These are phyloP conservation scores for Epichloe uncinata DNA, from an alignment of 2,329 filamentous ascomycete genomes.

Conservation along the genomic window DNA sequence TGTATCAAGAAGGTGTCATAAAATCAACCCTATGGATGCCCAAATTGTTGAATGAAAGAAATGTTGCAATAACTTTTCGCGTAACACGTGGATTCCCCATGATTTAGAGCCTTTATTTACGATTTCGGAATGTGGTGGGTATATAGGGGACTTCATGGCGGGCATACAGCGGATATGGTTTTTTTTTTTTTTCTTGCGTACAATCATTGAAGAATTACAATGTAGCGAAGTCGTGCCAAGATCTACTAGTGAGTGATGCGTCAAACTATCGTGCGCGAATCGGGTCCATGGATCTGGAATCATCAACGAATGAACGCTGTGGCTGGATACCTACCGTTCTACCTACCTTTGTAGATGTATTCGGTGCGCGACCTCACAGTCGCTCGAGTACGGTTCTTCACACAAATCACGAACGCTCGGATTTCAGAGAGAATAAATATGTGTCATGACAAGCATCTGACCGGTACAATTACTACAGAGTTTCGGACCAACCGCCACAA, in stretches of 20 bases:
- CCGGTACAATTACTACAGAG: neutral
- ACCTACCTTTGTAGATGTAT: too few relatives aligned
- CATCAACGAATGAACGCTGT: too few relatives aligned
- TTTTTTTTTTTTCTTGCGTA: neutral
- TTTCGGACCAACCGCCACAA: conserved; percentile 3
- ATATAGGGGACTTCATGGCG: neutral
- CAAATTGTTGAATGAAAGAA: neutral
- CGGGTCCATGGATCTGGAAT: too few relatives aligned
- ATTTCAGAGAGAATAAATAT: too few relatives aligned
- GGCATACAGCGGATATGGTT: conserved; percentile 2
- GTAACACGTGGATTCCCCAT: neutral
- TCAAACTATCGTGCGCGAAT: too few relatives aligned
- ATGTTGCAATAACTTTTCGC: neutral
- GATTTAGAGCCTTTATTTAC: neutral
- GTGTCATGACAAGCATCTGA: neutral
- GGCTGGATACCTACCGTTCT: too few relatives aligned
- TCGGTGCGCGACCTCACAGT: too few relatives aligned
- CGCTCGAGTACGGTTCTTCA: too few relatives aligned
- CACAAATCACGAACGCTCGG: too few relatives aligned
- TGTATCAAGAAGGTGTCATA: too few relatives aligned
- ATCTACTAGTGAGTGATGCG: neutral
- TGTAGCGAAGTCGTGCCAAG: neutral
- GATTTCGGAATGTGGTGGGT: too few relatives aligned
- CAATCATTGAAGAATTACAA: neutral
- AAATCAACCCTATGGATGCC: too few relatives aligned